phyloP scores from a whole-genome alignment of 495 filamentous ascomycete species.

The Daldinia loculata region DNA sequence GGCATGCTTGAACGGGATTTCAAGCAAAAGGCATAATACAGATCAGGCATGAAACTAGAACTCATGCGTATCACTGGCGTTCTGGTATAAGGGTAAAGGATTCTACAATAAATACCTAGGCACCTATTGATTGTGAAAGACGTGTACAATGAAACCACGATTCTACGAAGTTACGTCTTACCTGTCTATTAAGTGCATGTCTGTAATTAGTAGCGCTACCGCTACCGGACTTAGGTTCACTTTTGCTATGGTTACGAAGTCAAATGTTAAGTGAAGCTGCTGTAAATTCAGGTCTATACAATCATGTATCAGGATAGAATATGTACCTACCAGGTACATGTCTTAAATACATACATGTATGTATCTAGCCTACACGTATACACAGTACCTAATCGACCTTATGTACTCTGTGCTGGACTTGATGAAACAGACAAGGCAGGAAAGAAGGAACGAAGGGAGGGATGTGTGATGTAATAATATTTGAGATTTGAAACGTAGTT shows the following conservation, averaged over 20 bases:
- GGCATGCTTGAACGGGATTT: conserved; percentile 36
- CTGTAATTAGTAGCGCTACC: not conserved
- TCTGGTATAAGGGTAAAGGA: conserved; percentile 21
- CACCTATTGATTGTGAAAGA: conserved; percentile 6
- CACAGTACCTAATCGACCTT: not conserved
- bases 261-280: not conserved
- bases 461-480: not conserved
- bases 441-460: not conserved
- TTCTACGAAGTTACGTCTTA: not conserved
- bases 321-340: not conserved
- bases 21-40: conserved; percentile 31
- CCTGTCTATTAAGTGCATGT: not conserved
- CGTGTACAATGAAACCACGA: conserved; percentile 18
- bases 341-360: no score
- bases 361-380: no score
- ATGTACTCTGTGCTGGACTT: no score
- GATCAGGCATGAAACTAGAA: conserved; percentile 12
- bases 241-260: not conserved
- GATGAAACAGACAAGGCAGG: not conserved
- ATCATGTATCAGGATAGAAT: not conserved
- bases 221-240: not conserved
- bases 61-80: conserved; percentile 27
- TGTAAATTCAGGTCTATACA: not conserved
- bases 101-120: conserved; percentile 9
- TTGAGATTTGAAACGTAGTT: not conserved